Evolutionary conservation across 495 filamentous ascomycete species (phyloP).

Genomic region (Podospora sp.): DNA sequence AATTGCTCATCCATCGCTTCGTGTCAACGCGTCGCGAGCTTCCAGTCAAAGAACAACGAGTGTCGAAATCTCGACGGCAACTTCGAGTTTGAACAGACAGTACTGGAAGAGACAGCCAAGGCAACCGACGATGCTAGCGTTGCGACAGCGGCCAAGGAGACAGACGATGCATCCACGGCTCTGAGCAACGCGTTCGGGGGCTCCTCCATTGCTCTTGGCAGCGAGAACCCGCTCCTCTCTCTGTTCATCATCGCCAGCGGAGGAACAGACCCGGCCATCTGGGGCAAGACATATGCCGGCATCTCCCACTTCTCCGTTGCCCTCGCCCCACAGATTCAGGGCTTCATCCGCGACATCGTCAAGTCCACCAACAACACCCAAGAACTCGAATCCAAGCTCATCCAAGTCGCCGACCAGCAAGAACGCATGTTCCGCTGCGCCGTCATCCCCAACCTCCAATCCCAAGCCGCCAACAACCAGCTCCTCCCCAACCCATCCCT

Average conservation of each 20-base stretch:
- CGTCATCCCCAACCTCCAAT: slow-evolving; percentile 2
- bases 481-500: slow-evolving; percentile 8
- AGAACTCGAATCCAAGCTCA: slow-evolving; percentile 1
- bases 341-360: slow-evolving; percentile 3
- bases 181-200: background rate
- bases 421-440: slow-evolving; percentile 9
- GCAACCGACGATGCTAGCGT: background rate
- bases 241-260: slow-evolving; percentile 6
- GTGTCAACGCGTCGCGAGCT: background rate
- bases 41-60: slow-evolving; percentile 2
- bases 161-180: background rate
- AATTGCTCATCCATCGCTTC: background rate
- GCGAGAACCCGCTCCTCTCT: slow-evolving; percentile 9
- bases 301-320: slow-evolving; percentile 1
- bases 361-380: background rate
- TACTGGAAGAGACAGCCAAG: slow-evolving; percentile 5
- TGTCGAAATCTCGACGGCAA: slow-evolving; percentile 3
- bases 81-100: slow-evolving; percentile 8
- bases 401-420: slow-evolving; percentile 1
- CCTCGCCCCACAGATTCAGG: slow-evolving; percentile 9
- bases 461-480: background rate
- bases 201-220: slow-evolving; percentile 9
- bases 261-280: background rate
- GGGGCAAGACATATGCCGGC: slow-evolving; percentile 13
- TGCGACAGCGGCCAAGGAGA: background rate